phyloP scores from a whole-genome alignment of 306 rosid species.

The Prunus campanulata region DNA sequence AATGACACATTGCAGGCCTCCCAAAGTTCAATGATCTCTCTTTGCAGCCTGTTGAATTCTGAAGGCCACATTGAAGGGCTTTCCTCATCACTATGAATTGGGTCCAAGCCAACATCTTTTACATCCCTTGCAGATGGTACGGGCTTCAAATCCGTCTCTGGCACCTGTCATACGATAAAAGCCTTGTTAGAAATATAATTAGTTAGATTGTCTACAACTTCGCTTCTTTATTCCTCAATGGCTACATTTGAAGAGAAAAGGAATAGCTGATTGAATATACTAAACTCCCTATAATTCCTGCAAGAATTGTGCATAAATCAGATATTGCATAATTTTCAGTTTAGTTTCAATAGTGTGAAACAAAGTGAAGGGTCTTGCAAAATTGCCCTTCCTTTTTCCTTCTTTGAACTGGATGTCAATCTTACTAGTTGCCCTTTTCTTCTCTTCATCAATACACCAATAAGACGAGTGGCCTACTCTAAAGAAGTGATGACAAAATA shows the following conservation, averaged over 20 bases:
- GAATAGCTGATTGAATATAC: neutral
- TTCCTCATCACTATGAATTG: slow-evolving; percentile 49
- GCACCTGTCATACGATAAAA: slow-evolving; percentile 40
- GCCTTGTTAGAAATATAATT: neutral
- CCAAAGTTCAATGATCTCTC: slow-evolving; percentile 77
- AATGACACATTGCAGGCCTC: slow-evolving; percentile 78
- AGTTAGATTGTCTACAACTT: neutral
- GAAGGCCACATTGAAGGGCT: slow-evolving; percentile 67
- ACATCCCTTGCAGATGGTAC: slow-evolving; percentile 37
- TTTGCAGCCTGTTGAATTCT: slow-evolving; percentile 73
- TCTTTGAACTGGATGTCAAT: neutral
- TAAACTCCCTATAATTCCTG: neutral
- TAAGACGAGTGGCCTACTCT: neutral
- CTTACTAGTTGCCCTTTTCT: neutral
- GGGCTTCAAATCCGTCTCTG: slow-evolving; percentile 30
- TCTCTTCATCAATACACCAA: neutral
- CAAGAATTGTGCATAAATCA: neutral
- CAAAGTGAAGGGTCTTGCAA: neutral
- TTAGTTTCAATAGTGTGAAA: neutral
- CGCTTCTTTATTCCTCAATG: neutral
- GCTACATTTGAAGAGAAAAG: neutral
- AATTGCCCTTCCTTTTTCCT: neutral
- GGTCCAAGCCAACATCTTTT: slow-evolving; percentile 72
- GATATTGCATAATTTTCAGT: neutral
- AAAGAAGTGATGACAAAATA: neutral